Evolutionary conservation across 805 yeast genomes (phyloP), one percentile per base, ranked within the genome.

Genomic region (Candida odintsovae): DNA sequence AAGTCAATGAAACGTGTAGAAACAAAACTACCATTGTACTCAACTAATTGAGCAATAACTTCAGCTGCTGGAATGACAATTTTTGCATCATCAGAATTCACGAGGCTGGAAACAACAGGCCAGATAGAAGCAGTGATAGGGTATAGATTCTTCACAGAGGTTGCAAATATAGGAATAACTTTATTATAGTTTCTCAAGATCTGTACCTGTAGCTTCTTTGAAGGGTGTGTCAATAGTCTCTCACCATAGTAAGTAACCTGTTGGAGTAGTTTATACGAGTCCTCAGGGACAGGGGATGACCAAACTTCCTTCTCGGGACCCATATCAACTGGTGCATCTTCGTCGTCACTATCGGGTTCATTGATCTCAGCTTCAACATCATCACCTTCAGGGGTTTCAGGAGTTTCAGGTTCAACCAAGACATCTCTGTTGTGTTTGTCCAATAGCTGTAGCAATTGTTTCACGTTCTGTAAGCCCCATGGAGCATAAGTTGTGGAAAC

Each of bases 231-330:
- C 33, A 88, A 65, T 25, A 78, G 70, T 48, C 87, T 68, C 45
- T 86, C 85, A 7, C 92, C 83, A 59, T 89, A 87, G 6, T 71
- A 75, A 44, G 80, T 70, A 4, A 92, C 80, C 45, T 78, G 77
- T 39, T 80, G 77, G 1, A 86, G 65, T 2, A 82, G 66, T 36
- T 65, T 61, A 61, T 87, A 92, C 0, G 84, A 67, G 2, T 72
- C 66, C 37, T 74, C 67, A 0, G 95, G 86, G 0, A 90, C 68
- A 0, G 82, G 80, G 0, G 92, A 83, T 0, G 59, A 53, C 97
- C 97, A 90, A 4, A 41, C 47, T 36, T 63, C 69, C 54, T n/a
- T 52, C 58, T 13, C 31, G 12, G 6, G 51, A 55, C 19, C 42
- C 58, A 9, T 52, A 54, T n/a, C 61, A 1, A 55, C 54, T 16